Evolutionary conservation across 257 asterid genomes (phyloP).

Genomic region (Nicotiana knightiana): DNA sequence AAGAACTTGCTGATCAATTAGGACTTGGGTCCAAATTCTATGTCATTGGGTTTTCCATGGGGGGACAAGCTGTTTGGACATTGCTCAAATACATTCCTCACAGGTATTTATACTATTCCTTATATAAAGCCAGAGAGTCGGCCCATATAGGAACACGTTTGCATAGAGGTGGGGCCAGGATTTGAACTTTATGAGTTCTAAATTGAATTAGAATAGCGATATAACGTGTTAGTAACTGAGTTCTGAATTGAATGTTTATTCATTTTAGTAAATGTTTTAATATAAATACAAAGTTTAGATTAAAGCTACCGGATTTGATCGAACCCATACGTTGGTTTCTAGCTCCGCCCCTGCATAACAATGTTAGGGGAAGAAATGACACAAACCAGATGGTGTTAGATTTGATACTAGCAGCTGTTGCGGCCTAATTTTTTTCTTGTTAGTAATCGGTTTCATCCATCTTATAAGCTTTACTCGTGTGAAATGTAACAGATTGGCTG

Average conservation of each 20-base stretch:
- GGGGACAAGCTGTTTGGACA: slow-evolving; percentile 78
- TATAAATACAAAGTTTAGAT: too few species aligned
- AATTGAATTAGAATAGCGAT: too few species aligned
- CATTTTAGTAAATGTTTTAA: too few species aligned
- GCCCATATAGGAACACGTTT: not conserved
- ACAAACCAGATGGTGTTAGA: not conserved
- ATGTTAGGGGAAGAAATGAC: too few species aligned
- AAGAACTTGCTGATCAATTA: slow-evolving; percentile 82
- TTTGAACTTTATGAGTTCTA: too few species aligned
- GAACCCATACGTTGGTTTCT: too few species aligned
- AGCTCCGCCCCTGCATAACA: not conserved
- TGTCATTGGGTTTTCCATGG: slow-evolving; percentile 75
- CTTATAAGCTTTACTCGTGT: slow-evolving; percentile 10
- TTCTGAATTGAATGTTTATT: too few species aligned
- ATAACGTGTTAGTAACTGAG: too few species aligned
- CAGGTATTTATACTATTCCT: slow-evolving; percentile 35
- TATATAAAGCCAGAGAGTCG: not conserved
- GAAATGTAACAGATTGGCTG: slow-evolving; percentile 62
- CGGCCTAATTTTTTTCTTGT: not conserved
- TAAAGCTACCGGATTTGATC: too few species aligned
- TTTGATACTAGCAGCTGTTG: not conserved
- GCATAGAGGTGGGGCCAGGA: not conserved
- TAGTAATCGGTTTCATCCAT: not conserved
- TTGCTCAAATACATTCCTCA: slow-evolving; percentile 92
- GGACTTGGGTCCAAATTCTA: slow-evolving; percentile 73